Evolutionary conservation across 148 eudicot species (phyloP).

Genomic region (Persicaria tinctoria): DNA sequence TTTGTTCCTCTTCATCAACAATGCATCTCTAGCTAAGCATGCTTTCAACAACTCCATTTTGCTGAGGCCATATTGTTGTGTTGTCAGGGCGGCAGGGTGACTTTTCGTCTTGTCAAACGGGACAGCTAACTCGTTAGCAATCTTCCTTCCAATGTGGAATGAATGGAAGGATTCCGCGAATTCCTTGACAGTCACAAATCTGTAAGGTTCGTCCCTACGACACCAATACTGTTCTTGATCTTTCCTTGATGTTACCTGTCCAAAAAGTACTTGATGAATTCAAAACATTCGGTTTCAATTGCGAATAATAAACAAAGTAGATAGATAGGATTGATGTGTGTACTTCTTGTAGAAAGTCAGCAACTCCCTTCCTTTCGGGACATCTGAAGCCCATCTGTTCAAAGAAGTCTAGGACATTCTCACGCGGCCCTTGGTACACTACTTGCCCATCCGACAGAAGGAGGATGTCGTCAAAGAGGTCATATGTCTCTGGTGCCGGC

Average conservation of each 20-base stretch:
- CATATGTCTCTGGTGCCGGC: constrained; percentile 80
- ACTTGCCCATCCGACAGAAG: constrained; percentile 53
- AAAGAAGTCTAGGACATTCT: constrained; percentile 68
- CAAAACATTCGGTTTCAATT: too few relatives aligned
- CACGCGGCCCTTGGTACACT: constrained; percentile 80
- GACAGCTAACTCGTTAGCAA: neutral
- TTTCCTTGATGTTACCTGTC: constrained; percentile 15
- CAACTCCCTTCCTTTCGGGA: constrained; percentile 81
- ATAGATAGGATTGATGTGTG: too few relatives aligned
- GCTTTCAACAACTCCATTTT: neutral
- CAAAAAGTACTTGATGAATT: too few relatives aligned
- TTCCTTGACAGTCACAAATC: constrained; percentile 5
- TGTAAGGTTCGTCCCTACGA: neutral
- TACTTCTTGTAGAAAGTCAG: constrained; percentile 89
- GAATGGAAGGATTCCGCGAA: constrained; percentile 7
- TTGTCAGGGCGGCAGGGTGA: constrained; percentile 10
- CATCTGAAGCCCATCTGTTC: constrained; percentile 76
- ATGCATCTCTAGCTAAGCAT: neutral
- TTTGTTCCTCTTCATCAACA: neutral
- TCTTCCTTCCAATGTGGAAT: neutral
- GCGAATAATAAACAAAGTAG: too few relatives aligned
- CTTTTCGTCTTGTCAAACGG: constrained; percentile 10
- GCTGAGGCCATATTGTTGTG: neutral
- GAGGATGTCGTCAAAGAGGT: constrained; percentile 38
- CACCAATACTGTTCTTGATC: constrained; percentile 15